These are phyloP conservation scores for Cyclocybe cylindracea DNA, from an alignment of 768 basidiomycete species.

Conservation along the genomic window DNA sequence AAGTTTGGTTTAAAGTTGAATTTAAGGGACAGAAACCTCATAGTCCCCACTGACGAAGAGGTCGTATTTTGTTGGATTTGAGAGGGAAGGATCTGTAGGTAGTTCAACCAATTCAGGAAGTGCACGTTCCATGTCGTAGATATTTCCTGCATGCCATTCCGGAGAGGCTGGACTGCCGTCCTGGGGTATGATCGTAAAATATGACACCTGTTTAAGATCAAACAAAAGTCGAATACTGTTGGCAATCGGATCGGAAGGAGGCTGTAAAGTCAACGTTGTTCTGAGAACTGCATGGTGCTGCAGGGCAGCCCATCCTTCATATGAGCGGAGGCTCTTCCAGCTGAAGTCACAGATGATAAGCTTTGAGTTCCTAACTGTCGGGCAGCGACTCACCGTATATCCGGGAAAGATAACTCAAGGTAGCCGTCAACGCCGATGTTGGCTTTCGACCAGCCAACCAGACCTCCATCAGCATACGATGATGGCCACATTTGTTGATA, in stretches of 20 bases:
- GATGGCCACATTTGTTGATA: conserved; percentile 57
- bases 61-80: conserved; percentile 55
- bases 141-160: conserved; percentile 83
- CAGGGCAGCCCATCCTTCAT: conserved; percentile 85
- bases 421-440: conserved; percentile 42
- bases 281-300: conserved; percentile 79
- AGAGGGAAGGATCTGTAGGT: conserved; percentile 44
- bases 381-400: conserved; percentile 46
- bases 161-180: conserved; percentile 22
- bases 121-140: conserved; percentile 68
- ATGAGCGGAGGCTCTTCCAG: conserved; percentile 70
- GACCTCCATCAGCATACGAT: conserved; percentile 64
- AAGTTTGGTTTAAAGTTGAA: not conserved
- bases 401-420: conserved; percentile 64
- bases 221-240: conserved; percentile 51
- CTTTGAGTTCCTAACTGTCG: not conserved
- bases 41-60: conserved; percentile 82
- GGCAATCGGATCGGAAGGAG: conserved; percentile 29
- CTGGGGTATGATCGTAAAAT: conserved; percentile 67
- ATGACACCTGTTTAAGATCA: conserved; percentile 70
- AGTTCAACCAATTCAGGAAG: conserved; percentile 50
- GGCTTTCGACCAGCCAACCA: conserved; percentile 58
- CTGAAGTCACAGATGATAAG: conserved; percentile 31
- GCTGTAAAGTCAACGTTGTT: conserved; percentile 59
- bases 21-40: conserved; percentile 50